Evolutionary conservation across 2,329 filamentous ascomycete genomes (phyloP), one percentile per base, ranked within the genome.

Genomic region (Aureobasidium sp.): DNA sequence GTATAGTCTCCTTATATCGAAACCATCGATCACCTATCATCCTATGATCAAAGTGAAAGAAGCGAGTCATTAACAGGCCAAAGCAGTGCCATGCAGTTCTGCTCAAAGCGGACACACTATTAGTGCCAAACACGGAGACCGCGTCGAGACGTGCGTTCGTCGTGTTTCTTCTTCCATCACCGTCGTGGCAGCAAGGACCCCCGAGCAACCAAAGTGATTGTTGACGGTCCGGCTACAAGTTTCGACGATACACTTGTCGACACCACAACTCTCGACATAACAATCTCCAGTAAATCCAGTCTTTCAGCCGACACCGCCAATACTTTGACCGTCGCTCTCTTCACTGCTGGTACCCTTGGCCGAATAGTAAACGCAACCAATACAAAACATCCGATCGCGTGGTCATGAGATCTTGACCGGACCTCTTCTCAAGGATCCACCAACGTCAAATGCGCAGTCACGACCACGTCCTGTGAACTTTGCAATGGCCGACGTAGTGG

Each of bases 401-500:
- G 36, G 51, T 39, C 37, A 55, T 42, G 39, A 57, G 53, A 45
- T 57, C 53, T 45, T 57, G 53, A 45, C n/a, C 27, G 17, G 17
- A 12, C n/a, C 36, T 25, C 41, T 12, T 12, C n/a, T 20, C 41
- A 34, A 57, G 29, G 14, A 44, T 15, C n/a, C 14, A 31, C 12
- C 29, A 36, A 39, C 55, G 11, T 15, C 42, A 47, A 25, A 58
- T 58, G 55, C 27, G 22, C 4, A 47, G 20, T 39, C 14, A 22
- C 31, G 14, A 48, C 45, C 27, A 27, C 36, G 15, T 31, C 25
- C 9, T 14, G 5, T 41, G 7, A 22, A 27, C 20, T 37, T 20
- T 9, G 29, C 29, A 47, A 60, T 36, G 60, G 55, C 57, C 45
- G 57, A 52, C 60, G 41, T 62, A 6, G 60, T 62, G 31, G 48